These are phyloP conservation scores for Pecoramyces ruminantium DNA, from an alignment of 192 early-diverging fungal genomes.

Conservation along the genomic window DNA sequence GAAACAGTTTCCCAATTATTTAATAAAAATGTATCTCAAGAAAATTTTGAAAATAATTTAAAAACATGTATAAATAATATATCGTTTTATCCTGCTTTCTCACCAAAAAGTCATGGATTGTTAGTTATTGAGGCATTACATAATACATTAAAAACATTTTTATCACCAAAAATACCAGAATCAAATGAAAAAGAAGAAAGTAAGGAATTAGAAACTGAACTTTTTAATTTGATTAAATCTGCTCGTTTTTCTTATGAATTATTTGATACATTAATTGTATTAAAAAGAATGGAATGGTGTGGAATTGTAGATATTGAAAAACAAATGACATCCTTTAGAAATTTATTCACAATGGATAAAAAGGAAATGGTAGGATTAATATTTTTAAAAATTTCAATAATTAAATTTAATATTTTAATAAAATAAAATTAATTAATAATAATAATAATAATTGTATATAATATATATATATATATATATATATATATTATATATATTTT, in stretches of 20 bases:
- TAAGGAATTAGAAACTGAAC: not conserved
- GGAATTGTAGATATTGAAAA: conserved; percentile 26
- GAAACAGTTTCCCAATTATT: not conserved
- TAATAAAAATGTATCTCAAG: not conserved
- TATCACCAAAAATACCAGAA: not conserved
- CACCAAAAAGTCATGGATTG: not conserved
- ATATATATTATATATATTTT: too few relatives aligned
- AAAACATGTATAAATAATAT: not conserved
- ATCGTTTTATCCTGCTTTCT: not conserved
- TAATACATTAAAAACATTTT: not conserved
- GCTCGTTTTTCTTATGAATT: not conserved
- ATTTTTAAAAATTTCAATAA: too few relatives aligned
- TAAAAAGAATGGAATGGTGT: conserved; percentile 9
- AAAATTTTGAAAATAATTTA: not conserved
- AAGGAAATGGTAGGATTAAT: not conserved
- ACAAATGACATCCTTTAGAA: conserved; percentile 20
- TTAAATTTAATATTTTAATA: too few relatives aligned
- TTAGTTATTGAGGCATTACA: not conserved
- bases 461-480: too few relatives aligned
- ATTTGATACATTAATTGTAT: not conserved
- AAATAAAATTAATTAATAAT: too few relatives aligned
- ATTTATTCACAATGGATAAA: conserved; percentile 19
- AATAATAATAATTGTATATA: too few relatives aligned
- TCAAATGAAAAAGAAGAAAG: not conserved
- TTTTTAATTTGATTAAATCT: not conserved